Conservation (phyloP, 2,329 filamentous ascomycete species). For the Cladophialophora exuberans region DNA sequence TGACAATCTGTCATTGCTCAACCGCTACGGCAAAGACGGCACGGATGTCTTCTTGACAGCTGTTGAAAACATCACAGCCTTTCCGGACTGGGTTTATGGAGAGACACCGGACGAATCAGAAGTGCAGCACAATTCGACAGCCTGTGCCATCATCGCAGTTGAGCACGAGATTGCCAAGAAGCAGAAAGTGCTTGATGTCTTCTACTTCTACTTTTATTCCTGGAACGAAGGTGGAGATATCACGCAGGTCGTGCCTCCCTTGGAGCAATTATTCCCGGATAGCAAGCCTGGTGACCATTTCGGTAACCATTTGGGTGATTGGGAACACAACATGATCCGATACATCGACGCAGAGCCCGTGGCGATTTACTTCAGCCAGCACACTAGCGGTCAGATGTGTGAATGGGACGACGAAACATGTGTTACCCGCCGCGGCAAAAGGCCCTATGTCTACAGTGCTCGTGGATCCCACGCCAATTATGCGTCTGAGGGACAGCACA, state of each 20-base stretch:
- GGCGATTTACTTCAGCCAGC: slow-evolving; percentile 66
- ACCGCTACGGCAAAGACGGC: slow-evolving; percentile 45
- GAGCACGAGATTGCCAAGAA: slow-evolving; percentile 50
- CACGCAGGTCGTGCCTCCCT: slow-evolving; percentile 61
- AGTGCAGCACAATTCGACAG: slow-evolving; percentile 54
- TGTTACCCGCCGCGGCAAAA: slow-evolving; percentile 14
- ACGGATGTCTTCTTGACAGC: slow-evolving; percentile 53
- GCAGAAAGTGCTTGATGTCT: slow-evolving; percentile 73
- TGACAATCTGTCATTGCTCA: slow-evolving; percentile 52
- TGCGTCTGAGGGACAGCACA: slow-evolving; percentile 71
- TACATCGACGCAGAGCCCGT: slow-evolving; percentile 82
- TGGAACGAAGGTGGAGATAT: slow-evolving; percentile 96
- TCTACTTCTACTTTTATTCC: slow-evolving; percentile 99
- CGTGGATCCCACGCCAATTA: slow-evolving; percentile 83
- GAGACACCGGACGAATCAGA: slow-evolving; percentile 56
- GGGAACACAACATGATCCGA: slow-evolving; percentile 92
- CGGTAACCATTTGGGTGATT: slow-evolving; percentile 95
- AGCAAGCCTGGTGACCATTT: slow-evolving; percentile 66
- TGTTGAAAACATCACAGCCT: slow-evolving; percentile 42
- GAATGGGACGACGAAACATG: slow-evolving; percentile 49
- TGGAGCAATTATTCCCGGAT: slow-evolving; percentile 38
- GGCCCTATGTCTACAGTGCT: slow-evolving; percentile 87
- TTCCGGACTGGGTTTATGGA: slow-evolving; percentile 55
- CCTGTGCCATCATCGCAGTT: slow-evolving; percentile 59
- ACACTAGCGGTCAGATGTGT: slow-evolving; percentile 65